These are phyloP conservation scores for Taiozyma onychis DNA, from an alignment of 1,139 yeast species.

Conservation along the genomic window DNA sequence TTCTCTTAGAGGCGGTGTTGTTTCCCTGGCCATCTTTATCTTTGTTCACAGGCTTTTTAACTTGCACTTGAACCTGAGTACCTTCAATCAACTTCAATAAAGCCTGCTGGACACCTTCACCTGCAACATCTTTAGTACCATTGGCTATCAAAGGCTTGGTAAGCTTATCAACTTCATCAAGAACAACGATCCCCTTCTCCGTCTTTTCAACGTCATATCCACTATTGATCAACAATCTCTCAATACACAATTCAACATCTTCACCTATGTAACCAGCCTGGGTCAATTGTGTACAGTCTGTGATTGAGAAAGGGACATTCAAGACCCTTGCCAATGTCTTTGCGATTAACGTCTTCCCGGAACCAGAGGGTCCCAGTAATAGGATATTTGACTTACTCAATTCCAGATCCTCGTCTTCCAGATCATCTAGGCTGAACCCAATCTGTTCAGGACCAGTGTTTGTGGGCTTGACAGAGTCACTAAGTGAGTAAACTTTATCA, in stretches of 20 bases:
- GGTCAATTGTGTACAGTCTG: slow-evolving; percentile 51
- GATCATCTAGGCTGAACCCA: slow-evolving; percentile 18
- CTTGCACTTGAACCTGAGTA: slow-evolving; percentile 38
- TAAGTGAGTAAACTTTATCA: slow-evolving; percentile 18
- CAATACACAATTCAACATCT: slow-evolving; percentile 48
- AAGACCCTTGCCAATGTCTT: slow-evolving; percentile 42
- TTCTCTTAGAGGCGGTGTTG: slow-evolving; percentile 29
- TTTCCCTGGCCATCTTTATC: slow-evolving; percentile 28
- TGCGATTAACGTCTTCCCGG: slow-evolving; percentile 50
- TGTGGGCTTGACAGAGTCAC: slow-evolving; percentile 24
- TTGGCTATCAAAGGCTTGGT: slow-evolving; percentile 38
- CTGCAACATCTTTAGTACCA: slow-evolving; percentile 48
- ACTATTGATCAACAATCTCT: slow-evolving; percentile 40
- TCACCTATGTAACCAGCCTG: slow-evolving; percentile 58
- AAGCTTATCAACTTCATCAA: slow-evolving; percentile 49
- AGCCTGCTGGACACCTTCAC: slow-evolving; percentile 56
- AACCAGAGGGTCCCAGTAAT: slow-evolving; percentile 50
- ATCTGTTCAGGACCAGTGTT: slow-evolving; percentile 28
- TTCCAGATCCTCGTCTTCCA: slow-evolving; percentile 30
- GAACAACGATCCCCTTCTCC: slow-evolving; percentile 46
- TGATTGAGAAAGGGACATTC: slow-evolving; percentile 47
- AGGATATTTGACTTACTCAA: slow-evolving; percentile 46
- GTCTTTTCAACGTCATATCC: slow-evolving; percentile 42
- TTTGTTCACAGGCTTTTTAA: slow-evolving; percentile 34
- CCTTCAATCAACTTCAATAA: slow-evolving; percentile 48